Base-by-base conservation (phyloP, 441 rosid genomes). In the Cnidoscolus chayamansa region DNA sequence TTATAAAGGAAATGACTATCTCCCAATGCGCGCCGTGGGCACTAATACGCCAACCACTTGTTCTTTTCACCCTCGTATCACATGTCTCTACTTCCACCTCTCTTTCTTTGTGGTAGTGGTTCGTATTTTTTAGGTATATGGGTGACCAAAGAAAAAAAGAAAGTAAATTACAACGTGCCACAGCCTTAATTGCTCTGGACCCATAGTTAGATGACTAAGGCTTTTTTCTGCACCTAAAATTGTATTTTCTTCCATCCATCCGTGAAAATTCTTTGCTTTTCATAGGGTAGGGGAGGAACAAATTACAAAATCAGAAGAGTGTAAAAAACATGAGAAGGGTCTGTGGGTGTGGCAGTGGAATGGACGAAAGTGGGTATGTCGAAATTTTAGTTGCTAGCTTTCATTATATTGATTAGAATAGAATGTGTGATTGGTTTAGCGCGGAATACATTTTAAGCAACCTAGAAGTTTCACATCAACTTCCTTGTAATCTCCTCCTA, bases 161-260 rank as follows among this genome's bases (percentile, higher is more conserved):
- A 25, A 25, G 25, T 25, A 25, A 25, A 25, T 25, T 25, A 25
- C 25, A 25, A 78, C 78, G 79, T 78, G 78, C 59, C 71, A 62
- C 31, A 1, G 48, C 0, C 30, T 47, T 56, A 62, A 69, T 50
- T 15, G 16, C 3, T 50, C 45, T 0, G 73, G n/a, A 47, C 84
- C 83, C 79, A 54, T 65, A 8, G 31, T 72, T 74, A 30, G 81
- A 72, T 74, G 75, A 72, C 80, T 66, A 72, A 64, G 79, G 81
- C 79, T 77, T 79, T 9, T 65, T 65, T 51, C 58, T 68, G 2
- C 7, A 17, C 75, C 75, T 56, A 74, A 74, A 68, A 54, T 40
- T 43, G 1, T 15, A 2, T 31, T 65, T 25, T 30, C 45, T 50
- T 83, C 79, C 74, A 76, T 81, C 81, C 7, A 45, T 78, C 49